Evolutionary conservation across 2,329 filamentous ascomycete genomes (phyloP), one percentile per base, ranked within the genome.

Genomic region (Trichoderma sp.): DNA sequence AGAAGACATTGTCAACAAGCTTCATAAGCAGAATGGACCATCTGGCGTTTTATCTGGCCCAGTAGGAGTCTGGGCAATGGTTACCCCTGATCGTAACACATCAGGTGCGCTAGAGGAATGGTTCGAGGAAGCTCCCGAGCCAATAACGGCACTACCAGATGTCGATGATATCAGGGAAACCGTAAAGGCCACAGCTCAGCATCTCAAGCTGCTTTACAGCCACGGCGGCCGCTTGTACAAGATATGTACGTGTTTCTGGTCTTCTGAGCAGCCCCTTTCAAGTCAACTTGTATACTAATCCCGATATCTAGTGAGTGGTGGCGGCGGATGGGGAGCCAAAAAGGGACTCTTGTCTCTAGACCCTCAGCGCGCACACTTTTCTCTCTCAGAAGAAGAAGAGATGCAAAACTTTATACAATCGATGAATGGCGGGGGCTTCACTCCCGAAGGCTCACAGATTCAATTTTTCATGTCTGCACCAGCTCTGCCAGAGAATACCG

Each of bases 321-420:
- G 93, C 56, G 93, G 93, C 52, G 93, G 93, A 24, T 96, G 93
- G 93, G 93, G 93, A 18, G 83, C 86, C 68, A 96, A 95, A 77
- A 89, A 91, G 74, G 93, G 93, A 0, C 81, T 96, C 0, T 81
- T 96, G 3, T 93, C 92, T 6, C 83, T 96, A 4, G 92, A 96
- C 75, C 91, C 93, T 4, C 86, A 92, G 72, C 84, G 82, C 18
- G 82, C 77, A 24, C 86, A 87, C 73, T 80, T 81, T 21, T 76
- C 82, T 8, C 63, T 77, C 0, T 76, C 80, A 1, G 83, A 85
- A 49, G 81, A 87, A 39, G 83, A 86, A 24, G 81, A 83, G 63
- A 81, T 90, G 72, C 80, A 85, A 43, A 81, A 78, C 70, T 88
- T 89, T 70, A 83, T 88, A 71, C 79, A 81, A 56, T 82, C 82